These are phyloP conservation scores for Zalaria obscura DNA, from an alignment of 2,329 filamentous ascomycete species.

Conservation along the genomic window DNA sequence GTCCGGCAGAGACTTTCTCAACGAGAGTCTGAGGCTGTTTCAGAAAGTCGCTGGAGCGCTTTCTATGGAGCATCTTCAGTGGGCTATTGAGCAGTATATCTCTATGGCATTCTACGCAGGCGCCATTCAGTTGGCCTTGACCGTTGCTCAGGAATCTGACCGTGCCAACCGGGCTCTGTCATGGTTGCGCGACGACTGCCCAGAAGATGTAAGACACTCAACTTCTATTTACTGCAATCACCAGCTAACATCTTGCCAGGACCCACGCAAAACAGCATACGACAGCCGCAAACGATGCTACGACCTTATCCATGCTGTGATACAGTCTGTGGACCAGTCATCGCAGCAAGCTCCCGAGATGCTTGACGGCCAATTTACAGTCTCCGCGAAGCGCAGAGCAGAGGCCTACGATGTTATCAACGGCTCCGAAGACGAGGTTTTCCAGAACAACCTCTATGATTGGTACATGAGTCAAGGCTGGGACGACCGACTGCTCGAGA, in stretches of 20 bases:
- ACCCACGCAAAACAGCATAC: slow-evolving; percentile 55
- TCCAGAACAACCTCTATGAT: slow-evolving; percentile 92
- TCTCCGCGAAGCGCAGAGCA: slow-evolving; percentile 61
- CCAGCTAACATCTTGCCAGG: slow-evolving; percentile 25
- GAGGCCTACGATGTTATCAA: slow-evolving; percentile 90
- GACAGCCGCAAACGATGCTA: slow-evolving; percentile 67
- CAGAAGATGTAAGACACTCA: slow-evolving; percentile 28
- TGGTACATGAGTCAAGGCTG: slow-evolving; percentile 86
- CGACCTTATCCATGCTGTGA: slow-evolving; percentile 69
- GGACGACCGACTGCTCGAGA: slow-evolving; percentile 72
- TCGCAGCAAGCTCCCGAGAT: slow-evolving; percentile 55
- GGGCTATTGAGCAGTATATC: slow-evolving; percentile 67
- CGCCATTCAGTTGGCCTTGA: slow-evolving; percentile 74
- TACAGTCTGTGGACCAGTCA: slow-evolving; percentile 61
- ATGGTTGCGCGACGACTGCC: slow-evolving; percentile 77
- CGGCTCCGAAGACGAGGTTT: slow-evolving; percentile 77
- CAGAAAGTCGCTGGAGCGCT: slow-evolving; percentile 76
- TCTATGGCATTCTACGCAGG: slow-evolving; percentile 76
- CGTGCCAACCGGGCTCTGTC: slow-evolving; percentile 71
- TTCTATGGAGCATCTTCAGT: slow-evolving; percentile 64
- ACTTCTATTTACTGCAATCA: slow-evolving; percentile 17
- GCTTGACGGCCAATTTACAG: slow-evolving; percentile 63
- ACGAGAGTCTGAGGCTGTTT: slow-evolving; percentile 80
- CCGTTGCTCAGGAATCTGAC: slow-evolving; percentile 72
- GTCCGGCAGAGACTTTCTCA: slow-evolving; percentile 62